Conservation (phyloP, 179 eudicot genomes). For the Pouteria campechiana region DNA sequence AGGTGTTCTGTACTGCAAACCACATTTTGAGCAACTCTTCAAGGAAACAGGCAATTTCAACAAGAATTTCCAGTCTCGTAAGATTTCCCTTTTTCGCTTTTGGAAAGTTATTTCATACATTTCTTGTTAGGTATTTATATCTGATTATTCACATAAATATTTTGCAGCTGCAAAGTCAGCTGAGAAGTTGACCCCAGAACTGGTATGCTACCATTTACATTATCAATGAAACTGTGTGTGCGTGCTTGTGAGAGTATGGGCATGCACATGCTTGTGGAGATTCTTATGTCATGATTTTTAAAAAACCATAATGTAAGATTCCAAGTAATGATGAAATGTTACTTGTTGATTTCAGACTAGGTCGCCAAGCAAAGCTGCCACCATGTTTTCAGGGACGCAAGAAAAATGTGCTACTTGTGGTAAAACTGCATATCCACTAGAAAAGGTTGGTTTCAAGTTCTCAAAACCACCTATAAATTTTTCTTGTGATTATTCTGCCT, state of each 20-base stretch:
- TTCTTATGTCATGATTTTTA: too few relatives aligned
- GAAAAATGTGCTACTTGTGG: conserved; percentile 91
- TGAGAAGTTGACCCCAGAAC: conserved; percentile 63
- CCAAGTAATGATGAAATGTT: too few relatives aligned
- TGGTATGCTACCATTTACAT: too few relatives aligned
- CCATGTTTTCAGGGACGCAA: conserved; percentile 97
- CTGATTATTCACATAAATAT: too few relatives aligned
- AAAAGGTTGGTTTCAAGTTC: conserved; percentile 44
- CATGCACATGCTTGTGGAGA: too few relatives aligned
- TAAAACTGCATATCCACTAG: conserved; percentile 90
- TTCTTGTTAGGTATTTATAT: too few relatives aligned
- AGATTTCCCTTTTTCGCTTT: conserved; percentile 4
- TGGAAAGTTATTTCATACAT: too few relatives aligned
- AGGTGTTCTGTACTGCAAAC: conserved; percentile 93
- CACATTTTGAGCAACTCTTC: conserved; percentile 97
- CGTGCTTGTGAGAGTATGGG: too few relatives aligned
- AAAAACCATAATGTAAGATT: too few relatives aligned
- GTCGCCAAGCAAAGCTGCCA: conserved; percentile 88
- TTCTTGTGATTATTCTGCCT: too few relatives aligned
- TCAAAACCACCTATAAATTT: too few relatives aligned
- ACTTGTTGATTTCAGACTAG: conserved; percentile 54
- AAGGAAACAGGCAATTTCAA: conserved; percentile 87
- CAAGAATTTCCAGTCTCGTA: conserved; percentile 95
- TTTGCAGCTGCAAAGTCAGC: conserved; percentile 77
- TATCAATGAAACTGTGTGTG: too few relatives aligned